Evolutionary conservation across 225 moss, liverwort and hornwort species (phyloP), one percentile per base, ranked within the genome.

Genomic region (Marchantia paleacea): DNA sequence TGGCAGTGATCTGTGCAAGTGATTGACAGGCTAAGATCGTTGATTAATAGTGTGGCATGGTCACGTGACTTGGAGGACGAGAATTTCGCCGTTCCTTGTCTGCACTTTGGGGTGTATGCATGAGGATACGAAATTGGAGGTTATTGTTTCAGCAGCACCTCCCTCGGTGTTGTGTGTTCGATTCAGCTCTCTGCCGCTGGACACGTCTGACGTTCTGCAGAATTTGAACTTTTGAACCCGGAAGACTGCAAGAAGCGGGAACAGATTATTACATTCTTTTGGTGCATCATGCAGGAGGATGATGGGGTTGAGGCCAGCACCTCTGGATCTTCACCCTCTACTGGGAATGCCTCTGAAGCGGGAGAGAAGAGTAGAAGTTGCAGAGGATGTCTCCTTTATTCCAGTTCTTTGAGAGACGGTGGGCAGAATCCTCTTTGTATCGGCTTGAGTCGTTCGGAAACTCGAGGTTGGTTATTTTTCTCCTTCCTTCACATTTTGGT

Each of bases 301-400:
- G 82, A 84, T 39, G 84, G 72, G 71, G 13, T 73, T 51, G 80
- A 80, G 55, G 68, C 82, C 0, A 87, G 82, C 57, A 80, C 82
- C 10, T 84, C 84, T 58, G 76, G 49, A 55, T 80, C 87, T 24
- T 66, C 80, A 31, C 63, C 79, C 15, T 24, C 63, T 12, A 58
- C 52, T 8, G 85, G 63, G 31, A 68, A 54, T 55, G 39, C 61
- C 20, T 19, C 52, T 52, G 88, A 85, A 26, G 67, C 31, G 9
- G 83, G 70, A 7, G 81, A 84, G 28, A 87, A 83, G 57, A 89
- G 85, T 80, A 86, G 86, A 78, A 93, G 90, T 78, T 95, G 91
- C 83, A 81, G 90, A 84, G 93, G 95, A 81, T 93, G 95, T 61
- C 92, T 95, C 16, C 84, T 88, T 76, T 91, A 93, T 82, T 90